phyloP scores from a whole-genome alignment of 2,329 filamentous ascomycete genomes.

The Byssochlamys sp. region DNA sequence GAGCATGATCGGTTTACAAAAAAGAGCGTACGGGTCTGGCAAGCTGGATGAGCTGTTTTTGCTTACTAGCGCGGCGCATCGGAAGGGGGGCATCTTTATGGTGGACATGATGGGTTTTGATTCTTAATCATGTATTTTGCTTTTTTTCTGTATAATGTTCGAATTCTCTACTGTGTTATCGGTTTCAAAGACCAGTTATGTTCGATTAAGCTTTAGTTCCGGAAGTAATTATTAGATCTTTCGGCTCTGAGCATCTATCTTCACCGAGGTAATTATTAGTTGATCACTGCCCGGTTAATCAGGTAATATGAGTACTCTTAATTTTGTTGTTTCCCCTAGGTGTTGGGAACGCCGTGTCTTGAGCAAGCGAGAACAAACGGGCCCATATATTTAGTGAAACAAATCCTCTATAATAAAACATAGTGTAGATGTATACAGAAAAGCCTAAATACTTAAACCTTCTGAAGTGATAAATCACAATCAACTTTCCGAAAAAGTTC shows the following conservation, averaged over 20 bases:
- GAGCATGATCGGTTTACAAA: slow-evolving; percentile 2
- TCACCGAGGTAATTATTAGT: no score
- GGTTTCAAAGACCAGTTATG: not conserved
- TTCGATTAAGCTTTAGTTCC: not conserved
- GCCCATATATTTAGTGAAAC: no score
- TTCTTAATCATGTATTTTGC: slow-evolving; percentile 5
- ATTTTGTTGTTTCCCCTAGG: no score
- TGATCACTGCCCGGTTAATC: no score
- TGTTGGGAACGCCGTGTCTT: no score
- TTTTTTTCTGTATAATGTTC: slow-evolving; percentile 4
- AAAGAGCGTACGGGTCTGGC: slow-evolving; percentile 4
- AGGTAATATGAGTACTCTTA: no score
- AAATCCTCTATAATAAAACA: no score
- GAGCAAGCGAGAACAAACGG: no score
- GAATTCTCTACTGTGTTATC: not conserved
- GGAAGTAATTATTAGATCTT: not conserved
- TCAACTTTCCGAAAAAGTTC: no score
- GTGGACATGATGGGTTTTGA: slow-evolving; percentile 1
- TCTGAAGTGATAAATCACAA: no score
- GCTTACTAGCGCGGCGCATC: slow-evolving; percentile 16
- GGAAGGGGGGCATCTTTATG: slow-evolving; percentile 6
- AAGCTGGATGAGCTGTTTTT: slow-evolving; percentile 2
- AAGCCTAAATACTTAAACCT: no score
- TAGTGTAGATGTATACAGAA: no score
- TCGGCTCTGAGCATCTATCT: not conserved